phyloP scores from a whole-genome alignment of 2,329 filamentous ascomycete species.

The Chaetomiaceae sp. region DNA sequence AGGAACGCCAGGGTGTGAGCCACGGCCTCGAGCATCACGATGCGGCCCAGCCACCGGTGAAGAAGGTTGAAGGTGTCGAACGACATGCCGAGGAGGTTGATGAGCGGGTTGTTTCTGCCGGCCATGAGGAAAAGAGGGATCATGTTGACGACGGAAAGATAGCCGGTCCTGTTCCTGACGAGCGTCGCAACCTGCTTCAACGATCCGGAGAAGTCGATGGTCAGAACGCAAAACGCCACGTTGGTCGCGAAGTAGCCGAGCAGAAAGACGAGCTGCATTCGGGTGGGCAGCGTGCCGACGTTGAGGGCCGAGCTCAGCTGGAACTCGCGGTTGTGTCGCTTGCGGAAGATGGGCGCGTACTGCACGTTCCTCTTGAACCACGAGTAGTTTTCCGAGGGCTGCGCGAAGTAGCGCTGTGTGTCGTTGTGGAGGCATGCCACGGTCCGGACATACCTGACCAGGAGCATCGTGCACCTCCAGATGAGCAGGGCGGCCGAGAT shows the following conservation, averaged over 20 bases:
- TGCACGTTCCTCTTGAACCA: constrained; percentile 63
- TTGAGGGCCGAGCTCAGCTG: constrained; percentile 56
- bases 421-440: constrained; percentile 74
- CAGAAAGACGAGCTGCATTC: constrained; percentile 69
- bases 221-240: constrained; percentile 68
- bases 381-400: constrained; percentile 49
- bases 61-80: constrained; percentile 82
- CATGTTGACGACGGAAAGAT: constrained; percentile 72
- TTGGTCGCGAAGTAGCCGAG: constrained; percentile 66
- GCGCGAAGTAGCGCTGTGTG: constrained; percentile 72
- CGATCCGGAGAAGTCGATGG: constrained; percentile 54
- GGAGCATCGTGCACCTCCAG: constrained; percentile 60
- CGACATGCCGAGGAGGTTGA: constrained; percentile 65
- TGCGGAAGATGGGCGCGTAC: constrained; percentile 67
- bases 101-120: constrained; percentile 73
- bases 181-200: constrained; percentile 43
- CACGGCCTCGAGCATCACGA: constrained; percentile 65
- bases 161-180: constrained; percentile 64
- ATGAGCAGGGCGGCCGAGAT: constrained; percentile 59
- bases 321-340: constrained; percentile 72
- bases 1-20: constrained; percentile 62
- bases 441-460: constrained; percentile 65
- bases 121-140: constrained; percentile 69
- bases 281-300: constrained; percentile 69
- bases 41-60: constrained; percentile 75